phyloP scores from a whole-genome alignment of 805 yeast genomes.

The Candida incommunis region DNA sequence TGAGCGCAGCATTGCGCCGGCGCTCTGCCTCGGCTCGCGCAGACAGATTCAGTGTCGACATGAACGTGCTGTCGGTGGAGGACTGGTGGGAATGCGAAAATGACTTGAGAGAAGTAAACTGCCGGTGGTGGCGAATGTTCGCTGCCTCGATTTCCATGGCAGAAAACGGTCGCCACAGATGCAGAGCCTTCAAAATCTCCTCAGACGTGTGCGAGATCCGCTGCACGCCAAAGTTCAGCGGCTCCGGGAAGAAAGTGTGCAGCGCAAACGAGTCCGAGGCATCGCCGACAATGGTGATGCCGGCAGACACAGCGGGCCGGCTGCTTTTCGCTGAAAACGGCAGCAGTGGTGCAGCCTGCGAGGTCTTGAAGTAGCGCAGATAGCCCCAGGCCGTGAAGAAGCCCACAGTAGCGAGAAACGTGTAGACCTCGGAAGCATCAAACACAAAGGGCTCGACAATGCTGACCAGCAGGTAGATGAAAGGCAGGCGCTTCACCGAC shows the following conservation, averaged over 20 bases:
- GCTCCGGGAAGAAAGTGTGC: constrained; percentile 67
- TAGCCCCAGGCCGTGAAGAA: constrained; percentile 60
- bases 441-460: constrained; percentile 15
- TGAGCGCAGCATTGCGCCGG: constrained; percentile 20
- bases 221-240: constrained; percentile 34
- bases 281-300: constrained; percentile 45
- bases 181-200: constrained; percentile 26
- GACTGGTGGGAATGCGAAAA: constrained; percentile 4
- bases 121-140: constrained; percentile 33
- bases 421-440: constrained; percentile 10
- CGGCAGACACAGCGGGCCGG: constrained; percentile 10
- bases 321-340: constrained; percentile 26
- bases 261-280: constrained; percentile 78
- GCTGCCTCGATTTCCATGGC: constrained; percentile 60
- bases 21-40: constrained; percentile 22
- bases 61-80: neutral
- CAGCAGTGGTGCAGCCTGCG: constrained; percentile 38
- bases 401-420: constrained; percentile 18
- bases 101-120: constrained; percentile 8
- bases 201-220: constrained; percentile 34
- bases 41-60: constrained; percentile 10
- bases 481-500: constrained; percentile 25
- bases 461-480: constrained; percentile 23
- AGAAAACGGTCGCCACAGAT: constrained; percentile 46
- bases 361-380: constrained; percentile 57